Base-by-base conservation (phyloP, 2,329 filamentous ascomycete species). In the Diaporthe batatas region DNA sequence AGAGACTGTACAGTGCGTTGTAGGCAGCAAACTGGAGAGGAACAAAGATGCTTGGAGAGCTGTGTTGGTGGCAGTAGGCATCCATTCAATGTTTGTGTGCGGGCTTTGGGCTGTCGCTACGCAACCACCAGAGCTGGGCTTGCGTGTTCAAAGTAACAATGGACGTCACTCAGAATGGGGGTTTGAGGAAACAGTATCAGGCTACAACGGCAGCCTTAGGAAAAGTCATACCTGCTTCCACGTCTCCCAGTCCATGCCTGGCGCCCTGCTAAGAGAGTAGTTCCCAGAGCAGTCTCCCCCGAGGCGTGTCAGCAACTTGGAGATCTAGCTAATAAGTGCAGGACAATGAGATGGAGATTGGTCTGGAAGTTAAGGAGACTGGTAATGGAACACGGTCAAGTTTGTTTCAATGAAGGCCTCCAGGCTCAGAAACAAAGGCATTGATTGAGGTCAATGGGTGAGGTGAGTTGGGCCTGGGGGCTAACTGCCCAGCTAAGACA, bases 401-500 rank as follows among this genome's bases (percentile, higher is more conserved):
- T 36, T 53, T 14, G 36, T 39, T 10, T 12, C 11, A 39, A 12
- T 29, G 7, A 65, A 51, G 62, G 62, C 62, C 14, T 29, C 10
- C 62, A 36, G 62, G 16, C 12, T 8, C 14, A 51, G 2, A 23
- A 23, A 23, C n/a, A 39, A 25, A 53, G 62, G 8, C 32, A 29
- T 53, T 21, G 36, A n/a, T 29, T 29, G 29, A 29, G 29, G 29
- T 29, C 29, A 29, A 29, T 5, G 2, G 21, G 32, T 32, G n/a
- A 42, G 44, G 55, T 39, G 36, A 12, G 29, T 29, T 59, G 44
- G 44, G 29, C 21, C n/a, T 14, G 59, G 39, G 21, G 44, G 44
- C 44, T 53, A 29, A 58, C 67, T 42, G 54, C n/a, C n/a, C n/a
- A n/a, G n/a, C 36, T 32, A 23, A 42, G 51, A 68, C 34, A 23